A percentile compares a stretch with the other conserved stretches of the same genome.
phyloP scores from a whole-genome alignment of 2,329 filamentous ascomycete genomes.

The Aspergillus arachidicola region DNA sequence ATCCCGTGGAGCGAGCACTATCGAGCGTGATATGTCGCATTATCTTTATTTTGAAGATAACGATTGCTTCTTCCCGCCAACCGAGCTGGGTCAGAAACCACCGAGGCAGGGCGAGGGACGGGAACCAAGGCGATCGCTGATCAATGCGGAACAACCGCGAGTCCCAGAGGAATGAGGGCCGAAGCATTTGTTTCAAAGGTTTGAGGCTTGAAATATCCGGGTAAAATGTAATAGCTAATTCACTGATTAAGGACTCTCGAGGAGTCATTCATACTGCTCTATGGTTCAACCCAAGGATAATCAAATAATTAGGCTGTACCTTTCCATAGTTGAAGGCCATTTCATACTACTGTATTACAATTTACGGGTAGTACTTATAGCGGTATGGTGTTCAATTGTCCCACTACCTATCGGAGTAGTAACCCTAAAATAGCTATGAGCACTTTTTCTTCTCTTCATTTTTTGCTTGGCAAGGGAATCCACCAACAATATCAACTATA shows the following conservation, averaged over 20 bases:
- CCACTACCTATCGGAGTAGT: too few species aligned
- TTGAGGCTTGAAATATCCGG: not conserved
- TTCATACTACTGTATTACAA: not conserved
- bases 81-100: constrained; percentile 27
- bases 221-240: not conserved
- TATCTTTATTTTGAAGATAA: constrained; percentile 41
- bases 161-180: not conserved
- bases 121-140: constrained; percentile 1
- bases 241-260: not conserved
- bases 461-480: too few species aligned
- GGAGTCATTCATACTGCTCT: not conserved
- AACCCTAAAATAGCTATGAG: too few species aligned
- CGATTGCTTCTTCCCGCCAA: constrained; percentile 37
- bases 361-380: too few species aligned
- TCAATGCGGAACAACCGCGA: not conserved
- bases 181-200: too few species aligned
- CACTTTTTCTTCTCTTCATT: too few species aligned
- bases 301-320: not conserved
- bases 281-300: too few species aligned
- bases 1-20: constrained; percentile 7
- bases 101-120: not conserved
- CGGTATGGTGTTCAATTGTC: too few species aligned
- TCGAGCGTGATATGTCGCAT: constrained; percentile 31
- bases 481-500: not conserved
- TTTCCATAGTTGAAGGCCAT: not conserved